Conservation (phyloP, 2,329 filamentous ascomycete species). For the Penicillium freii region DNA sequence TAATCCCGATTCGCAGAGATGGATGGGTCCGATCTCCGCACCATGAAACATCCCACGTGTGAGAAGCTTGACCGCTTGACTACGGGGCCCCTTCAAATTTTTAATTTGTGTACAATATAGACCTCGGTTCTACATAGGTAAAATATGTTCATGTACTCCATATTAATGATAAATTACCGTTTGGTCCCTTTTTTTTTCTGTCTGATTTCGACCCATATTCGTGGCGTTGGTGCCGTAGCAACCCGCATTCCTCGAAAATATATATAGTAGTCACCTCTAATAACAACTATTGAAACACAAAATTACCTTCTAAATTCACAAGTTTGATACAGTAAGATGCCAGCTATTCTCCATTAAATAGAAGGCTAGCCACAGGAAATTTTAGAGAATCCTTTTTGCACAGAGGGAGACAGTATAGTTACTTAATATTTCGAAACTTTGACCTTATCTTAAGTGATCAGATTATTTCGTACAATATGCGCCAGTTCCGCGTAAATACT, state of each 20-base stretch:
- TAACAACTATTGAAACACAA: neutral
- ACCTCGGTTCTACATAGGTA: neutral
- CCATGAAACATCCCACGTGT: constrained; percentile 29
- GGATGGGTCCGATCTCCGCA: constrained; percentile 24
- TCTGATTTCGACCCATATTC: neutral
- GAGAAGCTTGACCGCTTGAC: constrained; percentile 27
- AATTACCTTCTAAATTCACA: neutral
- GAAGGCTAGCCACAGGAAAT: neutral
- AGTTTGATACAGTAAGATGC: too few species aligned
- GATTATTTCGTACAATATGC: neutral
- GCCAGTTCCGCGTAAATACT: neutral
- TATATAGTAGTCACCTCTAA: neutral
- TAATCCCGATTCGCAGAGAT: constrained; percentile 4
- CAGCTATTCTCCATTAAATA: neutral
- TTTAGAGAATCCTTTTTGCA: neutral
- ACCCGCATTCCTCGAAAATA: neutral
- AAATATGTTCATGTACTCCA: neutral
- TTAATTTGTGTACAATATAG: neutral
- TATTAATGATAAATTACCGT: neutral
- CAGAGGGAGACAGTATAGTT: neutral
- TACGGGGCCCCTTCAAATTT: neutral
- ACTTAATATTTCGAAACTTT: neutral
- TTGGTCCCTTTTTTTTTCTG: neutral
- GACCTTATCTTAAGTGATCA: neutral
- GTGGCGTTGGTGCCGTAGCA: neutral